Percentiles rank a stretch among this genome's conserved stretches.
Evolutionary conservation across 2,329 filamentous ascomycete species (phyloP).

Genomic region (Akanthomyces muscarius): DNA sequence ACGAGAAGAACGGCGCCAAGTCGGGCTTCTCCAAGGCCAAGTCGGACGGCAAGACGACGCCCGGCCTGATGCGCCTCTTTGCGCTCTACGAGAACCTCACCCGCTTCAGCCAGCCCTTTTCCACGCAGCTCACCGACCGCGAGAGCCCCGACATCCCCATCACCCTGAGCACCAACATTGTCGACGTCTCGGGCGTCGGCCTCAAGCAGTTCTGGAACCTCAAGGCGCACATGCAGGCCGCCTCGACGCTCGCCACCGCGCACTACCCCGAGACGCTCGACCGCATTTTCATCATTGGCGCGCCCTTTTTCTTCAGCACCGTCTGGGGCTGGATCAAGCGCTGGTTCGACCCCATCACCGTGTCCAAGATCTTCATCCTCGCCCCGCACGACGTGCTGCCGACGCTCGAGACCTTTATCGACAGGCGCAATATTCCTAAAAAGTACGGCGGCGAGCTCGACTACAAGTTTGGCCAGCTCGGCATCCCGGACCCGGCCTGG

Average conservation of each 20-base stretch:
- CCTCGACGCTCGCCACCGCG: conserved; percentile 80
- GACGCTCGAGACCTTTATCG: conserved; percentile 77
- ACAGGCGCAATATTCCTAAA: conserved; percentile 77
- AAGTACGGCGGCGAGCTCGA: conserved; percentile 85
- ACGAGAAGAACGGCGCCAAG: conserved; percentile 63
- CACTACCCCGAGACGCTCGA: conserved; percentile 92
- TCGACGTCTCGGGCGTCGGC: conserved; percentile 84
- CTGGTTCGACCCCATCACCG: conserved; percentile 92
- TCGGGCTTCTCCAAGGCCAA: conserved; percentile 58
- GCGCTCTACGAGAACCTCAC: conserved; percentile 92
- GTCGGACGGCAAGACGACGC: conserved; percentile 61
- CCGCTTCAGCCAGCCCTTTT: conserved; percentile 80
- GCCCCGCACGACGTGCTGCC: conserved; percentile 66
- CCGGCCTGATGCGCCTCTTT: conserved; percentile 80
- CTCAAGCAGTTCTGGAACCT: conserved; percentile 95
- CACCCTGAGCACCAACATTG: conserved; percentile 89
- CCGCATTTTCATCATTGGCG: conserved; percentile 69
- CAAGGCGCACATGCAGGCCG: conserved; percentile 90
- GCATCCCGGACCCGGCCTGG: conserved; percentile 64
- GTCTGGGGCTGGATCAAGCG: conserved; percentile 94
- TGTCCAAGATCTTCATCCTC: conserved; percentile 94
- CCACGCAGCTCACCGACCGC: conserved; percentile 69
- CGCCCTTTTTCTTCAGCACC: conserved; percentile 84
- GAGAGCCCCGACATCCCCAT: conserved; percentile 77
- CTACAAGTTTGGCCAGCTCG: conserved; percentile 73